phyloP scores from a whole-genome alignment of 202 grass and related monocot genomes.

The Alloteropsis angusta region DNA sequence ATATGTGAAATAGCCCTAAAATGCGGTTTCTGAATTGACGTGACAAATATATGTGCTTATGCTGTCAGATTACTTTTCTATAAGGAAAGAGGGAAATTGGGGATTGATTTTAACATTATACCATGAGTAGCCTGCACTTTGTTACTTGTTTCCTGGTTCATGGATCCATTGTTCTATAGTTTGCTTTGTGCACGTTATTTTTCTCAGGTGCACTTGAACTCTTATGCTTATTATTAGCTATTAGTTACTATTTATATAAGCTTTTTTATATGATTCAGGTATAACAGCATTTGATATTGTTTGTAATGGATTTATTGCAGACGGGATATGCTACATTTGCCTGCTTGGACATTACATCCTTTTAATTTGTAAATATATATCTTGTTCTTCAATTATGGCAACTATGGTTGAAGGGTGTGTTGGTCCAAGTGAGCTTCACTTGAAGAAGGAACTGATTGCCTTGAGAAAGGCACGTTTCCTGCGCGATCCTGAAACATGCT shows the following conservation, averaged over 20 bases:
- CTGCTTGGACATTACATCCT: too few species aligned
- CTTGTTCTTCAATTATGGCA: conserved; percentile 20
- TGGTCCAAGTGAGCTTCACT: conserved; percentile 89
- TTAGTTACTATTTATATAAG: neutral
- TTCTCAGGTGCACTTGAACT: neutral
- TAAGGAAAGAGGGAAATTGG: neutral
- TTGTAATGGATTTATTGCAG: conserved; percentile 28
- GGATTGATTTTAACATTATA: neutral
- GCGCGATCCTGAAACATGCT: conserved; percentile 81
- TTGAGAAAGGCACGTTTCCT: conserved; percentile 63
- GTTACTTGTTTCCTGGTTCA: conserved; percentile 4
- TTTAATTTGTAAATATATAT: conserved; percentile 8
- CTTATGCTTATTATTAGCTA: neutral
- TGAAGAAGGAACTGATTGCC: conserved; percentile 77
- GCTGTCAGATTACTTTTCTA: neutral
- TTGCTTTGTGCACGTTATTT: neutral
- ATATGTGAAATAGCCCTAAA: neutral
- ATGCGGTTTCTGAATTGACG: neutral
- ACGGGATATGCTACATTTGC: neutral
- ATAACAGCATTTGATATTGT: conserved; percentile 11
- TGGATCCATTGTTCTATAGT: neutral
- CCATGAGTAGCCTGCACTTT: neutral
- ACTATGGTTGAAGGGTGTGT: conserved; percentile 61
- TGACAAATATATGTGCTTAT: neutral
- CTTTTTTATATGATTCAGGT: conserved; percentile 5